phyloP scores from a whole-genome alignment of 169 alveolate genomes.

The Plasmodium relictum region DNA sequence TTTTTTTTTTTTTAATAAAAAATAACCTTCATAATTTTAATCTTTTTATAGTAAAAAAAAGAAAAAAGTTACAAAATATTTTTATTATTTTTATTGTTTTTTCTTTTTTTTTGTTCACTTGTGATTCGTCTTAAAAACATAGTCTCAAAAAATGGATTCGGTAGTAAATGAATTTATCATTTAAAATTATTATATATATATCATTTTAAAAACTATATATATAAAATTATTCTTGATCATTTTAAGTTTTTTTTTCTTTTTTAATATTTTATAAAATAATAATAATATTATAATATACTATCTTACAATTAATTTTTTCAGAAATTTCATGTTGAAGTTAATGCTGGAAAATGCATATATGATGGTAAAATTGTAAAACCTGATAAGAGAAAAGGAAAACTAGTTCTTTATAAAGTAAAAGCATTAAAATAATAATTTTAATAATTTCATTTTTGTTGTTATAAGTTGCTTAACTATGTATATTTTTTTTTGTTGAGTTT shows the following conservation, averaged over 20 bases:
- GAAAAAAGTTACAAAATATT: no score
- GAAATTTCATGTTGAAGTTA: constrained; percentile 67
- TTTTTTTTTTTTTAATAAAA: no score
- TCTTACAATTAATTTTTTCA: neutral
- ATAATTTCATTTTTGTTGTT: no score
- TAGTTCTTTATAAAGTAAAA: constrained; percentile 70
- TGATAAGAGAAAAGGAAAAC: constrained; percentile 67
- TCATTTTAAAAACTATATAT: neutral
- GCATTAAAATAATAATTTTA: constrained; percentile 11
- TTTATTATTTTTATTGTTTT: no score
- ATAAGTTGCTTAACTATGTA: no score
- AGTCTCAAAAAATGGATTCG: constrained; percentile 7
- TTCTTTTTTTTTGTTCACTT: no score
- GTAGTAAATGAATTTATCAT: neutral
- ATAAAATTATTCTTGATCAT: neutral
- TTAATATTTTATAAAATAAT: neutral
- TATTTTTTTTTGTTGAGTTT: no score
- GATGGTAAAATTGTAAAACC: constrained; percentile 75
- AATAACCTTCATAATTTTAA: no score
- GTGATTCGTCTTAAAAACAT: no score
- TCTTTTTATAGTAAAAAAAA: no score
- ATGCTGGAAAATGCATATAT: constrained; percentile 76
- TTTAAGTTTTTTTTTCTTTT: neutral
- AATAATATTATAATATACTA: no score
- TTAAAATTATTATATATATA: neutral